A percentile compares a stretch with the other conserved stretches of the same genome.
Evolutionary conservation across 345 rosid genomes (phyloP).

Genomic region (Gossypium australe): DNA sequence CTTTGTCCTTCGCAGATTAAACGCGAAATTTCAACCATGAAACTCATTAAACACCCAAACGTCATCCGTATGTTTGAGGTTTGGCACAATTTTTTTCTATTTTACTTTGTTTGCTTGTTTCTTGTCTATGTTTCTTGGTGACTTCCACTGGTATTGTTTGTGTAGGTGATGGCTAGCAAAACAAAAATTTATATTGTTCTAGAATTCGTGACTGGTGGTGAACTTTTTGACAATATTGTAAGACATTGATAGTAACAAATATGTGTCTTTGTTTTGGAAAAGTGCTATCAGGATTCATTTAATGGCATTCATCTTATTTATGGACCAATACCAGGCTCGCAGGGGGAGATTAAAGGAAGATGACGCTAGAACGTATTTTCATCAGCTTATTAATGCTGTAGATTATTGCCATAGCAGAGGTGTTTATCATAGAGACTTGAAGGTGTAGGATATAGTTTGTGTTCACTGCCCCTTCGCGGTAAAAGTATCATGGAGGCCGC

Average conservation of each 20-base stretch:
- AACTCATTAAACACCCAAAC: slow-evolving; percentile 84
- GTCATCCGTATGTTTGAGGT: slow-evolving; percentile 97
- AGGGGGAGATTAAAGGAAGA: slow-evolving; percentile 93
- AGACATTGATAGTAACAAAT: slow-evolving; percentile 24
- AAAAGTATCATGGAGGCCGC: too few relatives aligned
- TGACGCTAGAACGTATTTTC: slow-evolving; percentile 90
- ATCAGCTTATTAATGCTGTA: slow-evolving; percentile 93
- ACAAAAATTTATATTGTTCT: slow-evolving; percentile 85
- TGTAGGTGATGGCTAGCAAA: slow-evolving; percentile 99
- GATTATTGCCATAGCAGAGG: slow-evolving; percentile 98
- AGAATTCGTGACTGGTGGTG: slow-evolving; percentile 95
- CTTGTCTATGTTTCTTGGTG: neutral
- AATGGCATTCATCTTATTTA: neutral
- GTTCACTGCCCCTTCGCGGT: neutral
- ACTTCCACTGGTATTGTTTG: slow-evolving; percentile 17
- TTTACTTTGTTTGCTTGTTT: neutral
- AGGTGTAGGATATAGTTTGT: slow-evolving; percentile 41
- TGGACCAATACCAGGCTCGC: slow-evolving; percentile 50
- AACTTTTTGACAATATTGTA: slow-evolving; percentile 97
- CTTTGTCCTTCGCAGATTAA: slow-evolving; percentile 54
- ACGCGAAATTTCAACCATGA: slow-evolving; percentile 94
- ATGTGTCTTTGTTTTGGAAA: neutral
- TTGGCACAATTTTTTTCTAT: slow-evolving; percentile 15
- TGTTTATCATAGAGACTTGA: slow-evolving; percentile 88
- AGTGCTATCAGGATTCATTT: neutral